Evolutionary conservation across 805 yeast genomes (phyloP).

Genomic region (Candida pini): DNA sequence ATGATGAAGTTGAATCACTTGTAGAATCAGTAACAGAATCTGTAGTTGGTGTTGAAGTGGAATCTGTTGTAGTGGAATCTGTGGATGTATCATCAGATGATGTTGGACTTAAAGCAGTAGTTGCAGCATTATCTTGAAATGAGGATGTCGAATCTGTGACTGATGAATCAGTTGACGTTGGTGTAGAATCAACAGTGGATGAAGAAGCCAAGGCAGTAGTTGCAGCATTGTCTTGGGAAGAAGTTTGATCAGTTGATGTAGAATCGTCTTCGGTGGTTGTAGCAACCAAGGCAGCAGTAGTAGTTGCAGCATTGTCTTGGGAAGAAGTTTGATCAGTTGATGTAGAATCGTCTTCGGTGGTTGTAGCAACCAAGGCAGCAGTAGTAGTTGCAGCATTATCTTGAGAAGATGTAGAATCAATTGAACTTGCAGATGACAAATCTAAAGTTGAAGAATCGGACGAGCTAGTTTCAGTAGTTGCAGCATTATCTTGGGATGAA

Average conservation of each 20-base stretch:
- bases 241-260: background rate
- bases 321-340: background rate
- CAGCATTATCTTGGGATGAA: background rate
- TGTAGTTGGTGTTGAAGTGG: background rate
- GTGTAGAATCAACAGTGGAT: background rate
- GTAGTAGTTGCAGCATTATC: background rate
- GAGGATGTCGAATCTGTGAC: slow-evolving; percentile 11
- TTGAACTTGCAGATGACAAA: background rate
- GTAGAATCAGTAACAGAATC: background rate
- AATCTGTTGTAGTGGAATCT: background rate
- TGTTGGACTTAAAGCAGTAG: slow-evolving; percentile 3
- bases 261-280: background rate
- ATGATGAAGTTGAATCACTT: background rate
- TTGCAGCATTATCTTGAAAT: slow-evolving; percentile 7
- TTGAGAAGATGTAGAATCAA: background rate
- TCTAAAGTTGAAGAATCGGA: background rate
- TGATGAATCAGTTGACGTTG: slow-evolving; percentile 2
- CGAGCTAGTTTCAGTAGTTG: background rate
- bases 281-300: background rate
- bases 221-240: background rate
- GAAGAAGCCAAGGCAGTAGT: background rate
- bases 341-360: no score
- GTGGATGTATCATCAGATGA: background rate
- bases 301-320: background rate
- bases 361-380: background rate